These are phyloP conservation scores for Coemansia sp. DNA, from an alignment of 192 early-diverging fungal genomes.

Conservation along the genomic window DNA sequence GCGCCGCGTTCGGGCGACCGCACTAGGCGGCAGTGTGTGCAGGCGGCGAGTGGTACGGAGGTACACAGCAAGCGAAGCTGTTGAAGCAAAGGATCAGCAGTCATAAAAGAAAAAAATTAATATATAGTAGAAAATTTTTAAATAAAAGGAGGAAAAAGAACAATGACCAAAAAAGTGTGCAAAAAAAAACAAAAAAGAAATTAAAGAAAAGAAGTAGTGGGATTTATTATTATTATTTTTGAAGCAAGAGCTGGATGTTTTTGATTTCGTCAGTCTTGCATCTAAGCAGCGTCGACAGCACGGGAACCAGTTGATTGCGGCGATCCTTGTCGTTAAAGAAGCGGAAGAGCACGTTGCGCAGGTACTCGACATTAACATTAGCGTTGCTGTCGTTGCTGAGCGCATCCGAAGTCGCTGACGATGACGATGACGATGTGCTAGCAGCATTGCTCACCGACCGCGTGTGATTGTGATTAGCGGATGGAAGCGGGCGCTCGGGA, in stretches of 20 bases:
- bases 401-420: background rate
- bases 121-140: background rate
- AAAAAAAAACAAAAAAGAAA: background rate
- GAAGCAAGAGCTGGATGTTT: constrained; percentile 44
- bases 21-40: constrained; percentile 26
- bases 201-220: background rate
- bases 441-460: constrained; percentile 29
- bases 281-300: constrained; percentile 62
- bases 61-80: background rate
- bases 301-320: constrained; percentile 64
- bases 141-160: background rate
- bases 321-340: constrained; percentile 55
- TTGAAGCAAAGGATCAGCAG: background rate
- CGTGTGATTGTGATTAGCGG: constrained; percentile 9
- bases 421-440: constrained; percentile 16
- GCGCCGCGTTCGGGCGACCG: background rate
- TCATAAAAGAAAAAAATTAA: background rate
- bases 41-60: constrained; percentile 12
- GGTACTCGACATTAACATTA: constrained; percentile 48
- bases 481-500: too few species aligned
- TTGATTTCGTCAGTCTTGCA: constrained; percentile 64
- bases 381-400: background rate
- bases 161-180: background rate
- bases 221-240: background rate
- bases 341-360: constrained; percentile 52